These are phyloP conservation scores for Inga laurina DNA, from an alignment of 306 rosid genomes.

Conservation along the genomic window DNA sequence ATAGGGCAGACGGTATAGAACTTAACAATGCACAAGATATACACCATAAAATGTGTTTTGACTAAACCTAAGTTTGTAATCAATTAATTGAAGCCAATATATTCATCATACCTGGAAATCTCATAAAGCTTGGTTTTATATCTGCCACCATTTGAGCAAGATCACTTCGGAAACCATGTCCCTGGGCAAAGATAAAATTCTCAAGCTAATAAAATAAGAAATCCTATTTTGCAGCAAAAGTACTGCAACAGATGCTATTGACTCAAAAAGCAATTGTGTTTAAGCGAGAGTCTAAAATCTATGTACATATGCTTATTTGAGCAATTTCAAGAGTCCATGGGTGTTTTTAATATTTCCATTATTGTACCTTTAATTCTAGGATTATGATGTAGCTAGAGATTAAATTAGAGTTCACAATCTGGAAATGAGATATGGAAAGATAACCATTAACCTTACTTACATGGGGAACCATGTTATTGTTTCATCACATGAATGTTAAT, in stretches of 20 bases:
- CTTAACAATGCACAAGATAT: slow-evolving; percentile 14
- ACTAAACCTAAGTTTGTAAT: slow-evolving; percentile 17
- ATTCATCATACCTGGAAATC: slow-evolving; percentile 72
- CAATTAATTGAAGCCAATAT: slow-evolving; percentile 20
- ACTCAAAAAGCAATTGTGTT: neutral
- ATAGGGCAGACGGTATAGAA: slow-evolving; percentile 15
- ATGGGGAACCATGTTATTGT: neutral
- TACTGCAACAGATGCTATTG: neutral
- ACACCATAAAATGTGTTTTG: neutral
- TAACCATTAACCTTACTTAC: slow-evolving; percentile 4
- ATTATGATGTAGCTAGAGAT: neutral
- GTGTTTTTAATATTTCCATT: neutral
- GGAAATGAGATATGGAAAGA: neutral
- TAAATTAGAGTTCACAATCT: neutral
- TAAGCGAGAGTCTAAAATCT: neutral
- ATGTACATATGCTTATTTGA: neutral
- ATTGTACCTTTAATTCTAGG: neutral
- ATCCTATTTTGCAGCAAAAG: neutral
- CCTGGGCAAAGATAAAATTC: slow-evolving; percentile 38
- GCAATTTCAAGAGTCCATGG: neutral
- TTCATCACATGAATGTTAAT: slow-evolving; percentile 15
- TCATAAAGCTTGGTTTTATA: slow-evolving; percentile 56
- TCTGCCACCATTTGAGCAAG: slow-evolving; percentile 48
- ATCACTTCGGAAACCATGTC: slow-evolving; percentile 71
- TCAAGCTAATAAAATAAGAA: neutral